Evolutionary conservation across 2,329 filamentous ascomycete genomes (phyloP).

Genomic region (Cadophora luteo-olivacea): DNA sequence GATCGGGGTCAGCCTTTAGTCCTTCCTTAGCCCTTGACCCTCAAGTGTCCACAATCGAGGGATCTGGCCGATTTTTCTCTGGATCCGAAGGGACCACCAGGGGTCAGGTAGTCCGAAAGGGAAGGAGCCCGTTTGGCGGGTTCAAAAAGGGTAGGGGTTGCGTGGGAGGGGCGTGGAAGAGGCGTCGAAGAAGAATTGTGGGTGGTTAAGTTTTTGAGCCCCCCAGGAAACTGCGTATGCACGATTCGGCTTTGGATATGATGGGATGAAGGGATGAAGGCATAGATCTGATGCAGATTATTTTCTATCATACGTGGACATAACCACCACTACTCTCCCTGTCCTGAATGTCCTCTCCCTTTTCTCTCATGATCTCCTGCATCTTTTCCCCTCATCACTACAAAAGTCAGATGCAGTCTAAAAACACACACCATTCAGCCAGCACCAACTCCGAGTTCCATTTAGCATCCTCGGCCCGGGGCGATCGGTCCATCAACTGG

Average conservation of each 20-base stretch:
- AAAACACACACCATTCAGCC: background rate
- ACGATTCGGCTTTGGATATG: background rate
- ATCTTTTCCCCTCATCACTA: background rate
- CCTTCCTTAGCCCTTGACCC: too few relatives aligned
- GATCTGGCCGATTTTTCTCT: slow-evolving; percentile 1
- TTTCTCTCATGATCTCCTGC: background rate
- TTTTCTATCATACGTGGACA: background rate
- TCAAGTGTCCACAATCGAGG: too few relatives aligned
- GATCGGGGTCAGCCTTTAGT: slow-evolving; percentile 1
- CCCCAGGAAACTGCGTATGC: background rate
- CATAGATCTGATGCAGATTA: background rate
- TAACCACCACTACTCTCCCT: background rate
- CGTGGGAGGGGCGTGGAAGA: slow-evolving; percentile 15
- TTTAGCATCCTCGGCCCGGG: slow-evolving; percentile 9
- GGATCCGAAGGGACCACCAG: background rate
- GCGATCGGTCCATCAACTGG: background rate
- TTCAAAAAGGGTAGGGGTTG: background rate
- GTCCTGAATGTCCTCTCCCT: too few relatives aligned
- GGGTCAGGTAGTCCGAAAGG: background rate
- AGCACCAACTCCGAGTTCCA: background rate
- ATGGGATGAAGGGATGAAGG: background rate
- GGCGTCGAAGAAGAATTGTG: background rate
- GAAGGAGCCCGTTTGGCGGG: slow-evolving; percentile 12
- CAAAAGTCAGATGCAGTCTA: slow-evolving; percentile 1
- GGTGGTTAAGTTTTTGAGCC: background rate